Percentiles rank a stretch among this genome's conserved stretches.
Conservation (phyloP, 2,329 filamentous ascomycete genomes). For the Colletotrichum tropicicola region DNA sequence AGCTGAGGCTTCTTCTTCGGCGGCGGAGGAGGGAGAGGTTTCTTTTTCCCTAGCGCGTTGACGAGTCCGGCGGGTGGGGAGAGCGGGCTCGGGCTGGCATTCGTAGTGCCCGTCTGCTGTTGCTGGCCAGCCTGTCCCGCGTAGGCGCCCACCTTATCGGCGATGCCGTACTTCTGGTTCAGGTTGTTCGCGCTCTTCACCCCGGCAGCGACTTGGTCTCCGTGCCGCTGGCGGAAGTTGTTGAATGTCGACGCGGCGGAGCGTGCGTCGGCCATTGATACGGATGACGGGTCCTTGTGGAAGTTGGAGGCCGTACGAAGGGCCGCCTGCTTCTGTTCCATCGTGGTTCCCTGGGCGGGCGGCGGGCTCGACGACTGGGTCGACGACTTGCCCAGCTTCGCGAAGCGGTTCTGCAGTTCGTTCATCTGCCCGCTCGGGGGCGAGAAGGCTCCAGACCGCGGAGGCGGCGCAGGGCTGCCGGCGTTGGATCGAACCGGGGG, state of each 20-base stretch:
- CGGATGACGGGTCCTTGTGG: constrained; percentile 68
- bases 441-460: constrained; percentile 33
- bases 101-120: neutral
- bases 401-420: constrained; percentile 76
- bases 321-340: constrained; percentile 72
- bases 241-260: constrained; percentile 69
- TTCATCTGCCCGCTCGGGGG: constrained; percentile 57
- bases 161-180: constrained; percentile 69
- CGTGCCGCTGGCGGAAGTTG: constrained; percentile 76
- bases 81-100: neutral
- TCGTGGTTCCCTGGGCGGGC: constrained; percentile 63
- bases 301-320: constrained; percentile 68
- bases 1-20: constrained; percentile 61
- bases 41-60: constrained; percentile 55
- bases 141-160: constrained; percentile 45
- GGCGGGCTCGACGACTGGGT: constrained; percentile 36
- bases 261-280: constrained; percentile 66
- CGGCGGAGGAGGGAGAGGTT: constrained; percentile 59
- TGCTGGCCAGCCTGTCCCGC: constrained; percentile 31
- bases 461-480: constrained; percentile 38
- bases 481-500: constrained; percentile 36
- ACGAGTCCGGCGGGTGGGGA: constrained; percentile 30
- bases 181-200: constrained; percentile 64
- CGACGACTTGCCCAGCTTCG: constrained; percentile 55
- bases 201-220: constrained; percentile 72